These are phyloP conservation scores for Ustulina deusta DNA, from an alignment of 2,329 filamentous ascomycete species.

Conservation along the genomic window DNA sequence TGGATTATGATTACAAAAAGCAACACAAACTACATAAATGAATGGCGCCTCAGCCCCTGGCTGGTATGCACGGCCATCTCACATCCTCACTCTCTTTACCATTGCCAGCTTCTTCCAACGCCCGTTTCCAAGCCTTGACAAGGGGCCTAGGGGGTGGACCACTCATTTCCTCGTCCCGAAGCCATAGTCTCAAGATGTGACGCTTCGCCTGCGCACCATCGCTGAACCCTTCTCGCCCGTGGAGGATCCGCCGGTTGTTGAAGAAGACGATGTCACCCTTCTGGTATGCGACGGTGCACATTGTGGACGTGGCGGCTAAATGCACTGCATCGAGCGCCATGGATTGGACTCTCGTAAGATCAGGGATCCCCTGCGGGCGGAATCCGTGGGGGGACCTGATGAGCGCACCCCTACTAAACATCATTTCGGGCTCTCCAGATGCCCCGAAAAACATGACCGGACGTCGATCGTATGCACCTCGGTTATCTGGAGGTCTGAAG, in stretches of 20 bases:
- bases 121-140: background rate
- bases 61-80: background rate
- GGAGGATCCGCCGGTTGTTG: background rate
- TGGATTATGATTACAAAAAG: background rate
- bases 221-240: constrained; percentile 1
- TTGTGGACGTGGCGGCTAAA: background rate
- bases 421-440: constrained; percentile 2
- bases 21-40: too few species aligned
- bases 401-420: background rate
- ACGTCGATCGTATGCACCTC: background rate
- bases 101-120: background rate
- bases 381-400: constrained; percentile 1
- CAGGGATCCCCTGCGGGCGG: background rate
- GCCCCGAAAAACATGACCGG: background rate
- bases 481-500: background rate
- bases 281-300: background rate
- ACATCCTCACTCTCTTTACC: background rate
- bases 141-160: background rate
- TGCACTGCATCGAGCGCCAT: background rate
- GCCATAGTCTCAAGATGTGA: constrained; percentile 2
- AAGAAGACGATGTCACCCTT: background rate
- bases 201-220: background rate
- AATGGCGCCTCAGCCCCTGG: background rate
- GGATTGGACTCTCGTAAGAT: background rate
- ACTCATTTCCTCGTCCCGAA: background rate